phyloP scores from a whole-genome alignment of 208 protist species.

The Naegleria lovaniensis region DNA sequence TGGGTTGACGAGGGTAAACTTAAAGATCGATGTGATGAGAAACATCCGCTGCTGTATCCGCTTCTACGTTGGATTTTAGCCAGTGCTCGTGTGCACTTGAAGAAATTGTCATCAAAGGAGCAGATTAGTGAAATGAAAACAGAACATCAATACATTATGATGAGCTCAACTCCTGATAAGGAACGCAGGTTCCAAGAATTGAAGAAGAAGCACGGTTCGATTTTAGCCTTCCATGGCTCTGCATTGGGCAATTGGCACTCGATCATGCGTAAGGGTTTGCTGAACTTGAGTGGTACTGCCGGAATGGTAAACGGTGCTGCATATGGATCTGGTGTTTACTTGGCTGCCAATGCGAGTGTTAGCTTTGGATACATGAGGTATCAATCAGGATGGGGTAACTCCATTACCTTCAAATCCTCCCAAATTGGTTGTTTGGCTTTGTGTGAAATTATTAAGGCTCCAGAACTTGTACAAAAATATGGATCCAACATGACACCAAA shows the following conservation, averaged over 20 bases:
- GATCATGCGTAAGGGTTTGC: slow-evolving; percentile 46
- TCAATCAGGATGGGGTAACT: not conserved
- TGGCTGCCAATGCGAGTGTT: slow-evolving; percentile 33
- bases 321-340: slow-evolving; percentile 47
- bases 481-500: not conserved
- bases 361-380: slow-evolving; percentile 39
- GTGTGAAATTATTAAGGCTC: not conserved
- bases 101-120: slow-evolving; percentile 33
- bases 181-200: slow-evolving; percentile 38
- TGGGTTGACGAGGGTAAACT: not conserved
- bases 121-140: slow-evolving; percentile 42
- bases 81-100: slow-evolving; percentile 39
- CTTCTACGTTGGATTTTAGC: slow-evolving; percentile 44
- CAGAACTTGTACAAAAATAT: slow-evolving; percentile 26
- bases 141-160: slow-evolving; percentile 45
- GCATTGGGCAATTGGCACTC: slow-evolving; percentile 48
- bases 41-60: slow-evolving; percentile 34
- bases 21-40: slow-evolving; percentile 26
- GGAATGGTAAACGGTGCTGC: slow-evolving; percentile 46
- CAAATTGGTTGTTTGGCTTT: slow-evolving; percentile 18
- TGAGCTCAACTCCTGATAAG: slow-evolving; percentile 42
- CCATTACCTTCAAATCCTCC: not conserved
- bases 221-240: slow-evolving; percentile 51
- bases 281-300: slow-evolving; percentile 39
- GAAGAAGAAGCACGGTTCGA: slow-evolving; percentile 41